Percentiles rank a stretch among this genome's conserved stretches.
These are phyloP conservation scores for Mycena citricolor DNA, from an alignment of 1,284 basidiomycete genomes.

Conservation along the genomic window DNA sequence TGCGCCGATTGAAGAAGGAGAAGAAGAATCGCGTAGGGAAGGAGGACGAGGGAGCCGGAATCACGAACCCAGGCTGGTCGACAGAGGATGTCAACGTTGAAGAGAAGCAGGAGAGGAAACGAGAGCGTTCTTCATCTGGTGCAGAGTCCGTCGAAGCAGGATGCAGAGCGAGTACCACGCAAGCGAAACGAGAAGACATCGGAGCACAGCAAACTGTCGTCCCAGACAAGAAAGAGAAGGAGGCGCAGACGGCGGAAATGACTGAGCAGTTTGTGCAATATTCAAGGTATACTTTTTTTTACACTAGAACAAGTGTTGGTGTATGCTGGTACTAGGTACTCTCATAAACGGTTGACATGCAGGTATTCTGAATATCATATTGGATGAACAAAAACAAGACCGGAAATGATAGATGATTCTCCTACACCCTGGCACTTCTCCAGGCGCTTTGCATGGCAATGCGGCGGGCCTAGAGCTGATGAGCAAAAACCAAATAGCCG, in stretches of 20 bases:
- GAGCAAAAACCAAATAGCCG: constrained; percentile 7
- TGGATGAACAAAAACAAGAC: constrained; percentile 5
- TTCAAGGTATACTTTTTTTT: too few species aligned
- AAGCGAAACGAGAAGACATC: too few species aligned
- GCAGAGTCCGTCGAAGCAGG: too few species aligned
- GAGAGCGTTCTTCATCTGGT: too few species aligned
- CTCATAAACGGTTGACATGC: too few species aligned
- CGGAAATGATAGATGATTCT: too few species aligned
- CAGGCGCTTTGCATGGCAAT: constrained; percentile 77
- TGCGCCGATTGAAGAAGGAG: constrained; percentile 20
- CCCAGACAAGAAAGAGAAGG: constrained; percentile 7
- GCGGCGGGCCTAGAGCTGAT: constrained; percentile 53
- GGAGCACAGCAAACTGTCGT: not conserved
- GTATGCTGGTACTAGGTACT: too few species aligned
- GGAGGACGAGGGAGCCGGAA: constrained; percentile 1
- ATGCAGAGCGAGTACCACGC: too few species aligned
- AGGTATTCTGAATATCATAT: too few species aligned
- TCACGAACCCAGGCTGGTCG: not conserved
- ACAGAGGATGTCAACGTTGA: not conserved
- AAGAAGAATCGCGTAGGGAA: constrained; percentile 16
- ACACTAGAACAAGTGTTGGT: too few species aligned
- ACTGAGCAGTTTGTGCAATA: too few species aligned
- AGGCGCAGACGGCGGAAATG: constrained; percentile 14
- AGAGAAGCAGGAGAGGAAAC: constrained; percentile 1
- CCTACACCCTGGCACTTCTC: constrained; percentile 54